phyloP scores from a whole-genome alignment of 2,329 filamentous ascomycete genomes.

The Venturiaceae sp. region DNA sequence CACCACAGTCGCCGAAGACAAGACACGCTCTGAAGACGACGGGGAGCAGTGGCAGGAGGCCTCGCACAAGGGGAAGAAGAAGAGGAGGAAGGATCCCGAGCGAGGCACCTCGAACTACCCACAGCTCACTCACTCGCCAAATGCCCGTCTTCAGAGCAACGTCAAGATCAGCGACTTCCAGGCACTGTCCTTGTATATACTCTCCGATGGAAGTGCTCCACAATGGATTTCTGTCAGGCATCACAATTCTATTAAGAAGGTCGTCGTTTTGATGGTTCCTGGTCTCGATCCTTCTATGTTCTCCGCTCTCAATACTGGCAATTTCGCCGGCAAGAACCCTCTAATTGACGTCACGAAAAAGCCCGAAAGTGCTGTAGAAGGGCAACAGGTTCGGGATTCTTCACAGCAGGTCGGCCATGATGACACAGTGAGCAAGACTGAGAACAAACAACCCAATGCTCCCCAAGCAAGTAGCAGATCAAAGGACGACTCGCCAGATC shows the following conservation, averaged over 20 bases:
- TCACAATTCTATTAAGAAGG: slow-evolving; percentile 52
- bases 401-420: not conserved
- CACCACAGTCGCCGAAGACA: slow-evolving; percentile 18
- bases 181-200: slow-evolving; percentile 47
- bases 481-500: slow-evolving; percentile 25
- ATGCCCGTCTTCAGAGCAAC: slow-evolving; percentile 43
- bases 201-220: slow-evolving; percentile 47
- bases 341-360: not conserved
- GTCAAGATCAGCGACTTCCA: slow-evolving; percentile 51
- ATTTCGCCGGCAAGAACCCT: not conserved
- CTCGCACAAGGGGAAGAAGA: slow-evolving; percentile 5
- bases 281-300: slow-evolving; percentile 90
- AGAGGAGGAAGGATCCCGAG: not conserved
- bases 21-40: not conserved
- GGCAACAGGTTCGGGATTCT: not conserved
- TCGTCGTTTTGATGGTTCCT: slow-evolving; percentile 85
- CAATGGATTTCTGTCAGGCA: slow-evolving; percentile 54
- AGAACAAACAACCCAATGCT: not conserved
- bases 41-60: slow-evolving; percentile 8
- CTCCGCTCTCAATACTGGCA: slow-evolving; percentile 30
- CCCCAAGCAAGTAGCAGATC: not conserved
- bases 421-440: not conserved
- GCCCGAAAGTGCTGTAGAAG: not conserved
- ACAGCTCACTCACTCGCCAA: slow-evolving; percentile 40
- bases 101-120: slow-evolving; percentile 33